Evolutionary conservation across 2,329 filamentous ascomycete species (phyloP).

Genomic region (Penicillium aurantiogriseum): DNA sequence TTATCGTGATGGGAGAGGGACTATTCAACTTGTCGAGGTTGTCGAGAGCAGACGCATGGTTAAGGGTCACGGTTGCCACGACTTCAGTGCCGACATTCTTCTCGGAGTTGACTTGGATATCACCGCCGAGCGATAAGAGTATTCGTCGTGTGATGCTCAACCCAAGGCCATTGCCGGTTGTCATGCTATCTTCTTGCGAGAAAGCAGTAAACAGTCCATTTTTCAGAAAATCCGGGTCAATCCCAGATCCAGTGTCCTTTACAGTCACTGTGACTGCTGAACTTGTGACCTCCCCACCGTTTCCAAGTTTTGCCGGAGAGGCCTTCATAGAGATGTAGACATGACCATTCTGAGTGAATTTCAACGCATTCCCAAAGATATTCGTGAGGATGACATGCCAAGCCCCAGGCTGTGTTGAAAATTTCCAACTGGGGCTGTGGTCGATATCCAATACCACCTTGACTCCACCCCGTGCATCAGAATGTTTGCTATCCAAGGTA

Average conservation of each 20-base stretch:
- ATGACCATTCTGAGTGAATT: constrained; percentile 14
- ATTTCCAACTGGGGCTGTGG: constrained; percentile 6
- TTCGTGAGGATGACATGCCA: constrained; percentile 18
- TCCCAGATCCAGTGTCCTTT: constrained; percentile 34
- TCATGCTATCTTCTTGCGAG: constrained; percentile 57
- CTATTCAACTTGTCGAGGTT: background rate
- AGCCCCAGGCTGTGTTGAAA: constrained; percentile 10
- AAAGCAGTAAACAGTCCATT: constrained; percentile 55
- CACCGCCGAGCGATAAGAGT: constrained; percentile 27
- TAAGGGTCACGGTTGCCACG: constrained; percentile 6
- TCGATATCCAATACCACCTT: constrained; percentile 17
- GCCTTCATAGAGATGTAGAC: constrained; percentile 12
- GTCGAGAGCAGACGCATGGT: background rate
- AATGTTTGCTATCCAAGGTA: background rate
- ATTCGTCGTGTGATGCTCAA: constrained; percentile 55
- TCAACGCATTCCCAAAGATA: constrained; percentile 20
- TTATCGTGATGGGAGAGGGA: background rate
- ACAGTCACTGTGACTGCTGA: constrained; percentile 24
- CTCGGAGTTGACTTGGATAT: constrained; percentile 28
- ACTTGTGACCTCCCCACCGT: background rate
- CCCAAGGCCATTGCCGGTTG: constrained; percentile 59
- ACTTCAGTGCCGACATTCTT: constrained; percentile 28
- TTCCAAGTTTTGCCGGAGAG: background rate
- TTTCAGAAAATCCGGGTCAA: constrained; percentile 24
- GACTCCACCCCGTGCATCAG: background rate